phyloP scores from a whole-genome alignment of 148 eudicot genomes.

The Vaccinium myrtillus region DNA sequence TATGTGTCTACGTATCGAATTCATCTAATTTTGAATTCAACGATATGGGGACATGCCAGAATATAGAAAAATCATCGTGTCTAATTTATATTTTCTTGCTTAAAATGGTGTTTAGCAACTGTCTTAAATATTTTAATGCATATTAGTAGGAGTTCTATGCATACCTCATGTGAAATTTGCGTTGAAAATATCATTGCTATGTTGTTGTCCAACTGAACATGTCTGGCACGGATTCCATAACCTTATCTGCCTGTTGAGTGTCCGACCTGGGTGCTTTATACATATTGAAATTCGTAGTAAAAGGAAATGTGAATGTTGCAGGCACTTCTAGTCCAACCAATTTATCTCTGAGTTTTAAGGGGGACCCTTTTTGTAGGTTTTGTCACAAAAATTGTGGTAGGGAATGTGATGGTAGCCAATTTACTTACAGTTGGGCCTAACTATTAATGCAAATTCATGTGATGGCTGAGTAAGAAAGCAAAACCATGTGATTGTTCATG shows the following conservation, averaged over 20 bases:
- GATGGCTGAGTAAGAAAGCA: not conserved
- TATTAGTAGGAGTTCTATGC: no score
- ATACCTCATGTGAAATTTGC: not conserved
- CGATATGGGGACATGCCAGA: no score
- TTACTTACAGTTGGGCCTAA: not conserved
- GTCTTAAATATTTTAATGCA: no score
- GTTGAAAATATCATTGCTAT: not conserved
- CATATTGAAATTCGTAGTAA: not conserved
- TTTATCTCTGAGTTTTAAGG: not conserved
- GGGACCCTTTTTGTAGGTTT: not conserved
- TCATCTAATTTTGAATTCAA: not conserved
- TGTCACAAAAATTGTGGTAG: not conserved
- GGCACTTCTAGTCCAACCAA: not conserved
- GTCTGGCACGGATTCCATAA: not conserved
- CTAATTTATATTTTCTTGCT: no score
- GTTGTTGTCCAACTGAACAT: no score
- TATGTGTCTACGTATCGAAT: not conserved
- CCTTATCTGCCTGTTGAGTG: no score
- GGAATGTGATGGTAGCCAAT: not conserved
- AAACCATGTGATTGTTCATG: conserved; percentile 8
- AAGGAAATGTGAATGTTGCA: not conserved
- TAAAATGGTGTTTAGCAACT: no score
- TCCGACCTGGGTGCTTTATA: no score
- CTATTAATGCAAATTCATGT: not conserved
- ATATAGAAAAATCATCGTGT: no score